Evolutionary conservation across 148 eudicot genomes (phyloP).

Genomic region (Diospyros lotus): DNA sequence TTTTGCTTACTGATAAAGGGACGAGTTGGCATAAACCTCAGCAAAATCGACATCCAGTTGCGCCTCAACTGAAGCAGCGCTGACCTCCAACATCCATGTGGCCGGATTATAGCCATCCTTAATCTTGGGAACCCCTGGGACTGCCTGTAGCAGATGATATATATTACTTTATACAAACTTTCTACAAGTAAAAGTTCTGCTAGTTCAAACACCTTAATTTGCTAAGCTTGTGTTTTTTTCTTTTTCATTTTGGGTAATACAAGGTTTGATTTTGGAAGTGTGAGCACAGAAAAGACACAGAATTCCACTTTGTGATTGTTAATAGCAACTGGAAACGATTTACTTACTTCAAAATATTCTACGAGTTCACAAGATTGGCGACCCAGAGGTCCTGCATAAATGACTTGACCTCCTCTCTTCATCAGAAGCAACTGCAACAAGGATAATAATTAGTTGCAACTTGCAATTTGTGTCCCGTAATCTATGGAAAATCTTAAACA

Average conservation of each 20-base stretch:
- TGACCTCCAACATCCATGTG: slow-evolving; percentile 81
- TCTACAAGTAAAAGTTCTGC: no score
- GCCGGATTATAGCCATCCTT: slow-evolving; percentile 68
- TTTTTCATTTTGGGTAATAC: no score
- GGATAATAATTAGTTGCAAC: background rate
- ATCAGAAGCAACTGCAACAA: slow-evolving; percentile 53
- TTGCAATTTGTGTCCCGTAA: background rate
- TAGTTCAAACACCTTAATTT: no score
- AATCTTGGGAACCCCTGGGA: slow-evolving; percentile 50
- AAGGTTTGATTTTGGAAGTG: no score
- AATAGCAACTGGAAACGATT: background rate
- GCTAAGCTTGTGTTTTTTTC: no score
- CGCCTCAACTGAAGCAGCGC: slow-evolving; percentile 40
- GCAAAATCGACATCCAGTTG: slow-evolving; percentile 58
- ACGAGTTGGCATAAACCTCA: slow-evolving; percentile 44
- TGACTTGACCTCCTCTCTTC: slow-evolving; percentile 76
- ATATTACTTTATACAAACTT: no score
- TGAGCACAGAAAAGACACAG: no score
- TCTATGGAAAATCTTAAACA: background rate
- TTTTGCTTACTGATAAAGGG: slow-evolving; percentile 44
- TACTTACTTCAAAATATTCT: slow-evolving; percentile 69
- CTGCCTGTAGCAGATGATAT: slow-evolving; percentile 31
- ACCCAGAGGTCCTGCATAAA: slow-evolving; percentile 70
- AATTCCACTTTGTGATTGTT: no score
- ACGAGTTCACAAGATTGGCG: slow-evolving; percentile 47